Evolutionary conservation across 2,329 filamentous ascomycete species (phyloP).

Genomic region (Pseudopithomyces chartarum): DNA sequence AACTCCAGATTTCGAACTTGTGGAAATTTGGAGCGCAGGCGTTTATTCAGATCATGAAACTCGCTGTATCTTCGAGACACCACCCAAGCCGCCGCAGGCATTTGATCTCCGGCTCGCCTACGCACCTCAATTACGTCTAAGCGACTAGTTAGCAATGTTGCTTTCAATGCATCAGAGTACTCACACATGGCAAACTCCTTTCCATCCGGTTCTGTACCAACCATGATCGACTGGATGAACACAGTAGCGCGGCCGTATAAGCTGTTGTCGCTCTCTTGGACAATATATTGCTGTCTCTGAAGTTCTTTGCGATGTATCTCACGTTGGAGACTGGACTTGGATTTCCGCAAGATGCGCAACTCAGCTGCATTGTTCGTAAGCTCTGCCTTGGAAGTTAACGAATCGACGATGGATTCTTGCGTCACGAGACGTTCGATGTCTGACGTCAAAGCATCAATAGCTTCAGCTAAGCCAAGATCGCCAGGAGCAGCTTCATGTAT

Average conservation of each 20-base stretch:
- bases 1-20: slow-evolving; percentile 91
- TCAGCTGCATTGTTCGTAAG: slow-evolving; percentile 96
- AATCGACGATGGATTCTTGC: slow-evolving; percentile 90
- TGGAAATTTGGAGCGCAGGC: slow-evolving; percentile 80
- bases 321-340: slow-evolving; percentile 87
- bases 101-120: slow-evolving; percentile 88
- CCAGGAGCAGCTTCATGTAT: slow-evolving; percentile 94
- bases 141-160: slow-evolving; percentile 6
- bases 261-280: slow-evolving; percentile 97
- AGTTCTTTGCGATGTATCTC: slow-evolving; percentile 94
- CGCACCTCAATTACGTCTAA: slow-evolving; percentile 85
- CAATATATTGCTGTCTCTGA: slow-evolving; percentile 93
- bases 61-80: slow-evolving; percentile 94
- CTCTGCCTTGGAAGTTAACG: slow-evolving; percentile 90
- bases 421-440: slow-evolving; percentile 88
- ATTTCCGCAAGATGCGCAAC: slow-evolving; percentile 88
- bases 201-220: slow-evolving; percentile 88
- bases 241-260: slow-evolving; percentile 90
- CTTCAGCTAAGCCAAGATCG: slow-evolving; percentile 90
- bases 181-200: slow-evolving; percentile 87
- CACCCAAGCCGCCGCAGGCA: slow-evolving; percentile 94
- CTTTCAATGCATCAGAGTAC: slow-evolving; percentile 23
- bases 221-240: slow-evolving; percentile 89
- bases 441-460: slow-evolving; percentile 82
- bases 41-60: slow-evolving; percentile 94